A percentile compares a stretch with the other conserved stretches of the same genome.
These are phyloP conservation scores for Cryptosporidium sp. DNA, from an alignment of 169 alveolate genomes.

Conservation along the genomic window DNA sequence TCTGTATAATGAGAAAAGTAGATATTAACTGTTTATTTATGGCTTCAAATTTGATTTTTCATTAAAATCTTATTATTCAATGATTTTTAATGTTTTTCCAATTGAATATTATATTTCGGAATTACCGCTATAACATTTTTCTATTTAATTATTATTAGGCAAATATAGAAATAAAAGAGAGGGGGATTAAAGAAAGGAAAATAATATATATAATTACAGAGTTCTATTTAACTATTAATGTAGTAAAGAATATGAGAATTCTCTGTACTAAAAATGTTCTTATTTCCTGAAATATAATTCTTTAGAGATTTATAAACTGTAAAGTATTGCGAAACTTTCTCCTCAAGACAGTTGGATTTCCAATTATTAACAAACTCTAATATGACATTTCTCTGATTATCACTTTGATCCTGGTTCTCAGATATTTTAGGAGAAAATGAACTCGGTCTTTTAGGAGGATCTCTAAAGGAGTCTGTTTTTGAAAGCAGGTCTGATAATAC, in stretches of 20 bases:
- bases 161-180: neutral
- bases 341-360: neutral
- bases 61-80: too few relatives aligned
- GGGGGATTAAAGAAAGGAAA: neutral
- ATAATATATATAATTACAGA: neutral
- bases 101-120: neutral
- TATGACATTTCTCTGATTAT: neutral
- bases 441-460: conserved; percentile 57
- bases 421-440: conserved; percentile 2
- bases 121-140: neutral
- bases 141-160: neutral
- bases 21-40: too few relatives aligned
- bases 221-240: neutral
- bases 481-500: conserved; percentile 19
- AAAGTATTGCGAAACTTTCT: conserved; percentile 2
- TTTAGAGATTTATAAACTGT: neutral
- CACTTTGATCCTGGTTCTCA: neutral
- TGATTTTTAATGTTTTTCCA: too few relatives aligned
- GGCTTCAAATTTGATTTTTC: too few relatives aligned
- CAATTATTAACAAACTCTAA: conserved; percentile 9
- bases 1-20: neutral
- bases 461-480: conserved; percentile 1
- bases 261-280: neutral
- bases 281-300: conserved; percentile 17
- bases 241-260: conserved; percentile 31